phyloP scores from a whole-genome alignment of 352 stramenopile genomes.

The Pythium aristosporum region DNA sequence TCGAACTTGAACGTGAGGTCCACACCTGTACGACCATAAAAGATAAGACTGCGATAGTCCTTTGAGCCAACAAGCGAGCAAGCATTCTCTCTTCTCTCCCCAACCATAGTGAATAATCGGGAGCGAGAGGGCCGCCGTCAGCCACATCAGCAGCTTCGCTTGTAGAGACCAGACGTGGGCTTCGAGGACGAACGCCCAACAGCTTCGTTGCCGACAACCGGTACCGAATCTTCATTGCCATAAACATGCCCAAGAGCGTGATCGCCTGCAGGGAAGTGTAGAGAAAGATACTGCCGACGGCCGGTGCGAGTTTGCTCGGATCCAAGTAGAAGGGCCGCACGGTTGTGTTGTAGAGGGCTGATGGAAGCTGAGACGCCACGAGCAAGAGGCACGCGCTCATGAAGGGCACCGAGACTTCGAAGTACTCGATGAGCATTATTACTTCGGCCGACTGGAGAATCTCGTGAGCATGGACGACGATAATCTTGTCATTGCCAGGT shows the following conservation, averaged over 20 bases:
- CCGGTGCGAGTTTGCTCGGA: neutral
- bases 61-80: too few species aligned
- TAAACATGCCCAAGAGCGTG: neutral
- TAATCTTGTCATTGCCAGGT: neutral
- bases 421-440: slow-evolving; percentile 23
- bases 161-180: neutral
- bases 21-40: too few species aligned
- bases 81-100: too few species aligned
- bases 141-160: neutral
- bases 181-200: neutral
- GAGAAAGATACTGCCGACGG: neutral
- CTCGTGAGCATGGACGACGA: slow-evolving; percentile 5
- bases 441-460: slow-evolving; percentile 17
- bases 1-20: too few species aligned
- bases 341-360: slow-evolving; percentile 9
- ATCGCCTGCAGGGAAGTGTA: neutral
- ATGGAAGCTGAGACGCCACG: slow-evolving; percentile 8
- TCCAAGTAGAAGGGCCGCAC: slow-evolving; percentile 5
- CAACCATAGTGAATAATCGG: too few species aligned
- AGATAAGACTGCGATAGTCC: too few species aligned
- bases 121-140: neutral
- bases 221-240: neutral
- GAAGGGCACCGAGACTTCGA: slow-evolving; percentile 12
- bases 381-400: slow-evolving; percentile 1
- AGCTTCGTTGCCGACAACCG: neutral